A percentile compares a stretch with the other conserved stretches of the same genome.
Evolutionary conservation across 2,329 filamentous ascomycete genomes (phyloP).

Genomic region (Phialophora verrucosa): DNA sequence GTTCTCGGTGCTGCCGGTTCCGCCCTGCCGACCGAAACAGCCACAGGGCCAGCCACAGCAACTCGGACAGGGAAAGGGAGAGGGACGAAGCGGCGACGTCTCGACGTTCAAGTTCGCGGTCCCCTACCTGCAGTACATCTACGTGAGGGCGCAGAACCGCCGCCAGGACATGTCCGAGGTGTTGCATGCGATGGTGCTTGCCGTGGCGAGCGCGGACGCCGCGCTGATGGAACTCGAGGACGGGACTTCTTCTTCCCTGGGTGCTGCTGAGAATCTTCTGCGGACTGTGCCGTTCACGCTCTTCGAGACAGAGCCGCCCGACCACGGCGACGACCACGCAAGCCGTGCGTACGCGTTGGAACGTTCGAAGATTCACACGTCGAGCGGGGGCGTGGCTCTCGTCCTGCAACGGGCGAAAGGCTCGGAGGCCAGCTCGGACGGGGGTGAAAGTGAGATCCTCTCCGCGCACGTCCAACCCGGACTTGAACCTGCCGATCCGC

Average conservation of each 20-base stretch:
- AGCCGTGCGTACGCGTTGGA: slow-evolving; percentile 30
- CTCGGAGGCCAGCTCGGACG: neutral
- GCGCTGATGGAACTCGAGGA: slow-evolving; percentile 15
- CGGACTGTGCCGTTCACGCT: slow-evolving; percentile 36
- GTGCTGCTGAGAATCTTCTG: neutral
- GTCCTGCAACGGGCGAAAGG: slow-evolving; percentile 23
- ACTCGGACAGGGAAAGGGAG: neutral
- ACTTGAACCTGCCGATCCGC: slow-evolving; percentile 33
- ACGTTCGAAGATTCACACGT: slow-evolving; percentile 35
- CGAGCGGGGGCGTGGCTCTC: slow-evolving; percentile 34
- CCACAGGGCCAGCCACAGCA: neutral
- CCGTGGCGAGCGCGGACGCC: slow-evolving; percentile 34
- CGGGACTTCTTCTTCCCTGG: neutral
- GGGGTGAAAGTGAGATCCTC: slow-evolving; percentile 18
- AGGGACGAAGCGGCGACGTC: neutral
- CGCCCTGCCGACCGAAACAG: neutral
- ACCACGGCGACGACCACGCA: slow-evolving; percentile 31
- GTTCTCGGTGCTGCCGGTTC: slow-evolving; percentile 35
- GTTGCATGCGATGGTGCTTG: slow-evolving; percentile 37
- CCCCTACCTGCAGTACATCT: slow-evolving; percentile 39
- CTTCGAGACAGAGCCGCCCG: slow-evolving; percentile 37
- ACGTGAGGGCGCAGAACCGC: slow-evolving; percentile 33
- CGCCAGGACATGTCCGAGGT: slow-evolving; percentile 39
- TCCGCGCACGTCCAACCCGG: slow-evolving; percentile 38
- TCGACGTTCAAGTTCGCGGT: slow-evolving; percentile 26